Evolutionary conservation across 495 filamentous ascomycete genomes (phyloP).

Genomic region (Cercophora newfieldiana): DNA sequence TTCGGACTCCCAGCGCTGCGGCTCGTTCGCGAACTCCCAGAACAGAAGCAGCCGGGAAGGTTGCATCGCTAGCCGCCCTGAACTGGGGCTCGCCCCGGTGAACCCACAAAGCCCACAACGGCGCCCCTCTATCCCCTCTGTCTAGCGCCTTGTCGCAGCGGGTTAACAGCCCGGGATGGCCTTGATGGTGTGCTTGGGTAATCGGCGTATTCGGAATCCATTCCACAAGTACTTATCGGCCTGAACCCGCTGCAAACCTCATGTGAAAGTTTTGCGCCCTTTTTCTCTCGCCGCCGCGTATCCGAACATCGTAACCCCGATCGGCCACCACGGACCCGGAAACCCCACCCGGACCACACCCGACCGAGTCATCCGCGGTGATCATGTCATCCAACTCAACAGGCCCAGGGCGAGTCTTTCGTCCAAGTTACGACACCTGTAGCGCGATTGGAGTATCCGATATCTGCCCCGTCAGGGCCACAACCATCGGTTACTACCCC

Average conservation of each 20-base stretch:
- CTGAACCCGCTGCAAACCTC: neutral
- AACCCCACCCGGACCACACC: neutral
- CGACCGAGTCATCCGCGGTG: neutral
- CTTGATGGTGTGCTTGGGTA: neutral
- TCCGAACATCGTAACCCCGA: neutral
- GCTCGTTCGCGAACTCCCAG: neutral
- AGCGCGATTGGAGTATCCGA: constrained; percentile 40
- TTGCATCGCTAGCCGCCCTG: neutral
- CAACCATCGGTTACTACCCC: constrained; percentile 69
- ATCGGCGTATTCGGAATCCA: neutral
- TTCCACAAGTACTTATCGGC: neutral
- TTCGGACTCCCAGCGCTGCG: neutral
- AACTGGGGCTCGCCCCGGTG: no score
- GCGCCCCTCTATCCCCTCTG: neutral
- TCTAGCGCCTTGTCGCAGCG: neutral
- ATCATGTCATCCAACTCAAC: constrained; percentile 17
- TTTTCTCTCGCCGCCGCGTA: neutral
- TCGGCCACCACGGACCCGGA: neutral
- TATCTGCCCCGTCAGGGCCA: constrained; percentile 57
- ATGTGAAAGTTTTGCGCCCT: neutral
- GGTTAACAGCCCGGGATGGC: neutral
- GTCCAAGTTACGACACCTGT: constrained; percentile 46
- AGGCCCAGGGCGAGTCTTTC: constrained; percentile 16
- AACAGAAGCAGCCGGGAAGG: no score
- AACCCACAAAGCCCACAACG: no score